Evolutionary conservation across 2,329 filamentous ascomycete genomes (phyloP).

Genomic region (Phyllosticta citriasiana): DNA sequence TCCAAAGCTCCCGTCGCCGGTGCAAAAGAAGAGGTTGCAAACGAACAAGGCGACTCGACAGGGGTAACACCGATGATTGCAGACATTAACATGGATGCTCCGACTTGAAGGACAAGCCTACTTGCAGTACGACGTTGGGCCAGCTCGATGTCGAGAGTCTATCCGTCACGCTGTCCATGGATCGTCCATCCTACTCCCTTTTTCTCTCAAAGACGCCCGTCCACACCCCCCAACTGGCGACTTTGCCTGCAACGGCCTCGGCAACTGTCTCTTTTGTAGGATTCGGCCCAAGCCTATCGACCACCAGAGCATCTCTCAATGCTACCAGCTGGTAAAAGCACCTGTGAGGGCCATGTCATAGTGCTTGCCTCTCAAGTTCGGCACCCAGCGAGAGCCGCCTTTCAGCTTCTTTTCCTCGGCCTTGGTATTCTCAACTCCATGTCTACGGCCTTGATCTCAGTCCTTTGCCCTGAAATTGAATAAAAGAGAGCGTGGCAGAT

Average conservation of each 20-base stretch:
- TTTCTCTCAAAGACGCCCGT: slow-evolving; percentile 36
- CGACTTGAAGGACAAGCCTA: background rate
- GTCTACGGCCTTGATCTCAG: slow-evolving; percentile 1
- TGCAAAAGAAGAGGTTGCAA: background rate
- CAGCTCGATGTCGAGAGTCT: background rate
- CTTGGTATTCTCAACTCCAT: background rate
- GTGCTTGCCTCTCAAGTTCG: slow-evolving; percentile 30
- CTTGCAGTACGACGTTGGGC: no score
- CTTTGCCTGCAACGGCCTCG: slow-evolving; percentile 36
- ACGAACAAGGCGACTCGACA: background rate
- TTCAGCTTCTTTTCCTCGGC: slow-evolving; percentile 22
- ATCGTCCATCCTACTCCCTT: slow-evolving; percentile 15
- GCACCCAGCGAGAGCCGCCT: slow-evolving; percentile 40
- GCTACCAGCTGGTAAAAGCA: slow-evolving; percentile 45
- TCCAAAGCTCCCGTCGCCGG: background rate
- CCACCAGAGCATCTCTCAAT: slow-evolving; percentile 35
- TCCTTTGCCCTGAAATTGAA: slow-evolving; percentile 7
- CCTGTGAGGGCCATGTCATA: slow-evolving; percentile 43
- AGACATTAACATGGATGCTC: background rate
- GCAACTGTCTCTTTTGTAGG: slow-evolving; percentile 35
- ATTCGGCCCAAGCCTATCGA: slow-evolving; percentile 13
- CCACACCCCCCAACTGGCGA: slow-evolving; percentile 43
- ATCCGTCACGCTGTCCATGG: background rate
- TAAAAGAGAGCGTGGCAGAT: slow-evolving; percentile 10
- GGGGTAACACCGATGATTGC: background rate